Evolutionary conservation across 306 rosid genomes (phyloP), one percentile per base, ranked within the genome.

Genomic region (Cyamopsis tetragonoloba): DNA sequence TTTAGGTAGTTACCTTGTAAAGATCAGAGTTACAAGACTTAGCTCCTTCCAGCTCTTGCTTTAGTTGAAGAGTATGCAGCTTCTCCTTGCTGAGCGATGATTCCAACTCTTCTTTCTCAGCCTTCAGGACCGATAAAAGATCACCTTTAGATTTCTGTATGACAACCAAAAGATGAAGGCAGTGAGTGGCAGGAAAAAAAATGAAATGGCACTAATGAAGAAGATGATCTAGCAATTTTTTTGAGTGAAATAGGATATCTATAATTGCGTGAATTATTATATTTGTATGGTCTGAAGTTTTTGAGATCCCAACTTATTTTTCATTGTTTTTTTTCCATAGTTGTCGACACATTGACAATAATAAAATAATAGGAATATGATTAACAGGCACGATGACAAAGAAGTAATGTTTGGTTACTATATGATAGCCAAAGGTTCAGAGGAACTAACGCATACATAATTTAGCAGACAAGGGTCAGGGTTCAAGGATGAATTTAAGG

Each of bases 81-180:
- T 72, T 89, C 80, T 89, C 98, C 75, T 84, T 85, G 70, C 73
- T 58, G 50, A 92, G 88, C 31, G 82, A 82, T 62, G 87, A 89
- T 72, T 87, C 95, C 69, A 89, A 48, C 76, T 87, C 96, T 75
- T 87, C 91, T 81, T 77, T 92, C 75, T 89, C 91, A 12, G 86
- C 81, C 83, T 79, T 89, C 80, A 89, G 73, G 63, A 81, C 74
- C 41, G 81, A 80, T 41, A 81, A 6, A 68, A 83, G 73, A 74
- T 80, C 88, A 46, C 86, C 86, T 75, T 84, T 85, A 42, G 74
- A 66, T 81, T 81, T 92, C 96, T 92, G 96, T 44, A 73, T 12
- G 51, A 54, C 18, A 79, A 23, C 66, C 49, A 41, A 27, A 70
- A 49, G 31, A 68, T 34, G 39, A 68, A 73, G 35, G 62, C 49